These are phyloP conservation scores for Mimosa bimucronata DNA, from an alignment of 306 rosid species.

Conservation along the genomic window DNA sequence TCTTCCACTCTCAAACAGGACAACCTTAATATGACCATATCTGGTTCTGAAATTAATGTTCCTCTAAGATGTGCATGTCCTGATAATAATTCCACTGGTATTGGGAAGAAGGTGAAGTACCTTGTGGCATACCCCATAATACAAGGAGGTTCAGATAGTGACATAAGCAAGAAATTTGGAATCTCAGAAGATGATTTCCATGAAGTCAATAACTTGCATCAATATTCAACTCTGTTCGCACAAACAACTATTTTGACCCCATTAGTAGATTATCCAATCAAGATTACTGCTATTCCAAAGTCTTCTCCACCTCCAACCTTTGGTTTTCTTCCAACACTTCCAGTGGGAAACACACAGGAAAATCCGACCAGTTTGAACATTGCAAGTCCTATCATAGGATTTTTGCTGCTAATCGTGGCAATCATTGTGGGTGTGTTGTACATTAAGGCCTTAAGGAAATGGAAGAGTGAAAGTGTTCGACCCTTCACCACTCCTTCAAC, in stretches of 20 bases:
- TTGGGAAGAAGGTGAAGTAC: conserved; percentile 39
- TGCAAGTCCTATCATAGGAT: conserved; percentile 53
- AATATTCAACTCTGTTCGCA: conserved; percentile 41
- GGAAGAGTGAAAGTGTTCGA: conserved; percentile 41
- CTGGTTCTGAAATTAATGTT: conserved; percentile 49
- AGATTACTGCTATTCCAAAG: conserved; percentile 40
- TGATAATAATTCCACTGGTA: conserved; percentile 32
- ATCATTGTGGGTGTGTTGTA: conserved; percentile 52
- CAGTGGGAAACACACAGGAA: conserved; percentile 23
- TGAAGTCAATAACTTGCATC: conserved; percentile 40
- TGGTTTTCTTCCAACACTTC: conserved; percentile 54
- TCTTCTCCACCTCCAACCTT: conserved; percentile 66
- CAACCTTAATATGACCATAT: conserved; percentile 34
- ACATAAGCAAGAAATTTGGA: conserved; percentile 45
- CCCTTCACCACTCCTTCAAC: conserved; percentile 43
- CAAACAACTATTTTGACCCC: conserved; percentile 58
- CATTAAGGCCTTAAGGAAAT: conserved; percentile 43
- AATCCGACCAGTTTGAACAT: conserved; percentile 41
- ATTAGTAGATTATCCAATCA: conserved; percentile 29
- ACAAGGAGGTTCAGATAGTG: conserved; percentile 32
- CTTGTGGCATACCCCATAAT: conserved; percentile 69
- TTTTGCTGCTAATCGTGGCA: conserved; percentile 42
- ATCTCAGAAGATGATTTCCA: conserved; percentile 47
- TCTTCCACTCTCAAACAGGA: conserved; percentile 40
- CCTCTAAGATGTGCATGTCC: conserved; percentile 69